Evolutionary conservation across 768 basidiomycete genomes (phyloP), one percentile per base, ranked within the genome.

Genomic region (Trichaptum fuscoviolaceum): DNA sequence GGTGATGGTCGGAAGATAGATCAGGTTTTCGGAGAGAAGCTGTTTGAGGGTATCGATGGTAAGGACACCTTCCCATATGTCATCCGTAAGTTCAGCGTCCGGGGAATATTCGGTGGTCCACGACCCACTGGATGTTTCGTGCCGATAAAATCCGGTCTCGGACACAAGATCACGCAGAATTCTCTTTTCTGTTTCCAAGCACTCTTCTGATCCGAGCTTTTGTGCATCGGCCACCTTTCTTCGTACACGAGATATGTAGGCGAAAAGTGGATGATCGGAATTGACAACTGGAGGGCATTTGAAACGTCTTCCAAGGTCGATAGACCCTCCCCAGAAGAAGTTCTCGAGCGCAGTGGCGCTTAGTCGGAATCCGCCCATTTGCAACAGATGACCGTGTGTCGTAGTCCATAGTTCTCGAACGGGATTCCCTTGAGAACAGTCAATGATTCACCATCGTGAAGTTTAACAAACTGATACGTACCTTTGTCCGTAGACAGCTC

Each of bases 321-420:
- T 30, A 8, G 30, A 30, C 8, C 30, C 30, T 30, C 8, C 30
- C 4, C 30, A 30, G 30, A 30, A 3, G 8, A 3, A 2, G 8
- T 3, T 30, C 30, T 30, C 10, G 42, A 4, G 42, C 42, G 5
- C 10, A 20, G 20, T 12, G 15, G 12, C 2, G 5, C 3, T 15
- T 20, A 3, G 10, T 2, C 3, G 15, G 23, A 62, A 62, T 35
- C 64, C 64, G 2, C 64, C 64, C 64, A 65, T 65, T 7, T 24
- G n/a, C n/a, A 58, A n/a, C 36, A 66, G 64, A 30, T 34, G 63
- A 0, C 66, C 66, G n/a, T 66, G 66, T 18, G 23, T 26, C 17
- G n/a, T 35, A 9, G 63, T 64, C 66, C 69, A 63, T 52, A 64
- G 26, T 18, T 17, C 15, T 17, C 2, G 4, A 9, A 24, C 2